phyloP scores from a whole-genome alignment of 352 stramenopile genomes.

The Phytophthora chlamydospora region DNA sequence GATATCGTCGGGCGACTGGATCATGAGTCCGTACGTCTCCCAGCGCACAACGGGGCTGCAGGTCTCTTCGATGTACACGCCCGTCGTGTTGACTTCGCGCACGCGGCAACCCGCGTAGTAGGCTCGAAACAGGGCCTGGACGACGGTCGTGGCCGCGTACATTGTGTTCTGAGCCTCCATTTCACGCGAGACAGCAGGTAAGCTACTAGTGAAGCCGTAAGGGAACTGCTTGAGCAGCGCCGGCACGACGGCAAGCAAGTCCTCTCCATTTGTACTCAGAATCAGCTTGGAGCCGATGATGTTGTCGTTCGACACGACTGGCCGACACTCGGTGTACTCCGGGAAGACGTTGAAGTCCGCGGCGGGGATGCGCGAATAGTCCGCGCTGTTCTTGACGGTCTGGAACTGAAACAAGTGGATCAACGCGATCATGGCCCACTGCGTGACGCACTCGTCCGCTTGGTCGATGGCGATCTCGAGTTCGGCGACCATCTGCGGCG shows the following conservation, averaged over 20 bases:
- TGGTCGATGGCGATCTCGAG: slow-evolving; percentile 8
- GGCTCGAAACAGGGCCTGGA: slow-evolving; percentile 19
- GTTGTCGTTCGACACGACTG: slow-evolving; percentile 16
- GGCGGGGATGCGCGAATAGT: slow-evolving; percentile 27
- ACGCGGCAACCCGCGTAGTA: slow-evolving; percentile 30
- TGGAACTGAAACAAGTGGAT: slow-evolving; percentile 31
- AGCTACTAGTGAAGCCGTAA: slow-evolving; percentile 22
- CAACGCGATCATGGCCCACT: slow-evolving; percentile 18
- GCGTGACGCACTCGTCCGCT: slow-evolving; percentile 12
- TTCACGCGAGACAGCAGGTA: slow-evolving; percentile 13
- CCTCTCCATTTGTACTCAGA: slow-evolving; percentile 8
- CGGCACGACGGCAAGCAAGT: slow-evolving; percentile 23
- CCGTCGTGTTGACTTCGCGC: slow-evolving; percentile 17
- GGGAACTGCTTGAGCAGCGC: slow-evolving; percentile 23
- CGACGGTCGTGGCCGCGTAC: slow-evolving; percentile 12
- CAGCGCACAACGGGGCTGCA: slow-evolving; percentile 7
- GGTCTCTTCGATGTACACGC: slow-evolving; percentile 15
- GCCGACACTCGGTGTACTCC: slow-evolving; percentile 33
- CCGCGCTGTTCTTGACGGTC: slow-evolving; percentile 12
- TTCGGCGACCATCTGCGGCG: slow-evolving; percentile 15
- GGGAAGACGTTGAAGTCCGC: slow-evolving; percentile 34
- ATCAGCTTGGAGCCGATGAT: slow-evolving; percentile 16
- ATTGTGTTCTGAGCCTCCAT: slow-evolving; percentile 22
- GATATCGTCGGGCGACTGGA: slow-evolving; percentile 18
- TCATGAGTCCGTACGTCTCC: slow-evolving; percentile 18